Percentiles rank a stretch among this genome's conserved stretches.
Evolutionary conservation across 768 basidiomycete genomes (phyloP).

Genomic region (Exsudoporus frostii): DNA sequence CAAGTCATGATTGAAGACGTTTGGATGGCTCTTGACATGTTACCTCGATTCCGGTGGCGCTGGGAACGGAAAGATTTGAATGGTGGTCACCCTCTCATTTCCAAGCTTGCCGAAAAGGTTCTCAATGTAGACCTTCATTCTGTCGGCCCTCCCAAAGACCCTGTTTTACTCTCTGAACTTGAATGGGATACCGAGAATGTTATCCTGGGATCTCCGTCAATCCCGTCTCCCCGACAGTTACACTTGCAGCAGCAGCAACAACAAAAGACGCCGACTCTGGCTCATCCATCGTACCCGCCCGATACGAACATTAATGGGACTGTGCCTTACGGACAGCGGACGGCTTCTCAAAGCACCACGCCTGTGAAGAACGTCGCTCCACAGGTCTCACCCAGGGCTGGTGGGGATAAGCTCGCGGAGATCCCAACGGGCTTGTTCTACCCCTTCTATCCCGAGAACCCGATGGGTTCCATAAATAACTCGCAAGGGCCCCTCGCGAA

Average conservation of each 20-base stretch:
- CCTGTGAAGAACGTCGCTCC: constrained; percentile 24
- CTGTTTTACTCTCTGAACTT: constrained; percentile 39
- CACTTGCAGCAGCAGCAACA: constrained; percentile 34
- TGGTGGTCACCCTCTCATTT: constrained; percentile 80
- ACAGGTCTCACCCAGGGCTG: constrained; percentile 21
- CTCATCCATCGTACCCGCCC: constrained; percentile 33
- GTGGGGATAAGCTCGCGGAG: constrained; percentile 50
- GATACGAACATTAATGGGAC: constrained; percentile 23
- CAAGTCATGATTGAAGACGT: constrained; percentile 76
- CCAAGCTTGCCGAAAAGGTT: constrained; percentile 76
- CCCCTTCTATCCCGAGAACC: constrained; percentile 68
- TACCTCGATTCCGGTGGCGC: constrained; percentile 87
- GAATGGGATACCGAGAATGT: constrained; percentile 45
- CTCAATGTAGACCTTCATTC: constrained; percentile 70
- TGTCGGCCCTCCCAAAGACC: constrained; percentile 41
- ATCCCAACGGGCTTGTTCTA: constrained; percentile 71
- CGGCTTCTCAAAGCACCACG: constrained; percentile 27
- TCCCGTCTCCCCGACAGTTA: constrained; percentile 23
- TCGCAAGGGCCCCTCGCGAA: constrained; percentile 17
- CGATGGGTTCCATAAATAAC: constrained; percentile 24
- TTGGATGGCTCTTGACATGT: constrained; percentile 84
- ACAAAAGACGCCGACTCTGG: constrained; percentile 36
- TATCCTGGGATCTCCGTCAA: constrained; percentile 25
- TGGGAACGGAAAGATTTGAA: constrained; percentile 85
- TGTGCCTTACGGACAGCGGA: constrained; percentile 29